Percentiles rank a stretch among this genome's conserved stretches.
These are phyloP conservation scores for Manihot esculenta DNA, from an alignment of 441 rosid species.

Conservation along the genomic window DNA sequence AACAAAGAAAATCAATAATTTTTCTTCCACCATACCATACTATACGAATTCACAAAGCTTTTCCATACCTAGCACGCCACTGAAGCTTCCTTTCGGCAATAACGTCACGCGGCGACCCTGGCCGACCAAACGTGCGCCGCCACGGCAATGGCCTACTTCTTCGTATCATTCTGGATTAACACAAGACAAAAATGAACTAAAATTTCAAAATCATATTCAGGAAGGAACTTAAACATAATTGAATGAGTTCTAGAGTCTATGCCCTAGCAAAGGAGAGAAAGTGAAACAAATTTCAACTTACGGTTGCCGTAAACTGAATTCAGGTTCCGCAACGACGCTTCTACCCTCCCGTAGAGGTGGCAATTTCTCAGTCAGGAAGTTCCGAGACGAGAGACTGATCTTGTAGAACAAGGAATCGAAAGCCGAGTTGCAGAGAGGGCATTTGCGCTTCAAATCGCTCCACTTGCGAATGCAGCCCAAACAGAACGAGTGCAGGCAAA, in stretches of 20 bases:
- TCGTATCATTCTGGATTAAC: conserved; percentile 8
- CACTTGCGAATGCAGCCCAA: conserved; percentile 51
- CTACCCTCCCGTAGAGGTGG: conserved; percentile 28
- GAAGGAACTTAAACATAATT: background rate
- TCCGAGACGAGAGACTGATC: conserved; percentile 37
- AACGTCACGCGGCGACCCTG: conserved; percentile 38
- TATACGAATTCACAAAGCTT: background rate
- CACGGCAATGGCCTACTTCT: conserved; percentile 51
- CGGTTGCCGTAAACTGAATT: conserved; percentile 33
- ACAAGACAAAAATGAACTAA: background rate
- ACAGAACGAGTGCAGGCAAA: conserved; percentile 62
- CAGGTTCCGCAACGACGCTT: conserved; percentile 5
- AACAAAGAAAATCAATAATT: background rate
- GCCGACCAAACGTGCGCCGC: conserved; percentile 56
- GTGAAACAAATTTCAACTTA: conserved; percentile 13
- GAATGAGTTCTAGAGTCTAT: background rate
- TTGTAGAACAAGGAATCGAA: conserved; percentile 57
- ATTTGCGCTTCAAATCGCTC: conserved; percentile 62
- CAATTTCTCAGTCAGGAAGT: conserved; percentile 38
- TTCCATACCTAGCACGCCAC: conserved; percentile 61
- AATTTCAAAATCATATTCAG: background rate
- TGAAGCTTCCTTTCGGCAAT: conserved; percentile 50
- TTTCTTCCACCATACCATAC: background rate
- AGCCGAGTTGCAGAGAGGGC: conserved; percentile 66
- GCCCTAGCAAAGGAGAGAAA: background rate